Conservation (phyloP, 1,139 yeast species). For the Magnusiomyces clavatus region DNA sequence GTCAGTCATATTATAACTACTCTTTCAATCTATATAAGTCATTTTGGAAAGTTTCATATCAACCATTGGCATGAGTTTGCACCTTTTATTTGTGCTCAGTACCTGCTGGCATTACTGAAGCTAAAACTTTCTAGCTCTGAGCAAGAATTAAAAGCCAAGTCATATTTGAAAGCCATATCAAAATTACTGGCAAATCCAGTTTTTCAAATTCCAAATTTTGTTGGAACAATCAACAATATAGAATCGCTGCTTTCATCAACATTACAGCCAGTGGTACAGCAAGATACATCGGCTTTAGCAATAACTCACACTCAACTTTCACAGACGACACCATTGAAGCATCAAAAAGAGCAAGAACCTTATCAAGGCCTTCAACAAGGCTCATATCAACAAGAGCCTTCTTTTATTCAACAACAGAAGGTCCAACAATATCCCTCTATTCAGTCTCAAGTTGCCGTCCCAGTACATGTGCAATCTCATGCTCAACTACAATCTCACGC, state of each 20-base stretch:
- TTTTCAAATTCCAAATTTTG: slow-evolving; percentile 1
- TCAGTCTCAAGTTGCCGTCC: too few relatives aligned
- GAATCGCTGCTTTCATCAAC: too few relatives aligned
- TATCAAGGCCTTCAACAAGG: too few relatives aligned
- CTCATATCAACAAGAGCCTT: too few relatives aligned
- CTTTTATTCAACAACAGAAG: too few relatives aligned
- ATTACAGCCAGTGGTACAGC: too few relatives aligned
- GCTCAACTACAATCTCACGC: background rate
- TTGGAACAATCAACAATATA: background rate
- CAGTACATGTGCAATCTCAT: background rate
- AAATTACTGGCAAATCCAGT: background rate
- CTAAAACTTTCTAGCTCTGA: background rate
- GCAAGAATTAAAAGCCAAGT: background rate
- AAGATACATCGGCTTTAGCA: too few relatives aligned
- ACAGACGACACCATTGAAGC: too few relatives aligned
- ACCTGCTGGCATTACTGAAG: slow-evolving; percentile 3
- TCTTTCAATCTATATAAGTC: slow-evolving; percentile 4
- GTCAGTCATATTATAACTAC: slow-evolving; percentile 3
- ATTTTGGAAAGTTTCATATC: slow-evolving; percentile 8
- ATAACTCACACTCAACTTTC: too few relatives aligned
- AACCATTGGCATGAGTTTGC: slow-evolving; percentile 12
- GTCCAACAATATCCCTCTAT: too few relatives aligned
- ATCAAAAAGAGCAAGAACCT: too few relatives aligned
- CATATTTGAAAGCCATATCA: background rate
- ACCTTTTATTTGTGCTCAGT: slow-evolving; percentile 8